A percentile compares a stretch with the other conserved stretches of the same genome.
phyloP scores from a whole-genome alignment of 1,284 basidiomycete species.

The Puccinia horiana region DNA sequence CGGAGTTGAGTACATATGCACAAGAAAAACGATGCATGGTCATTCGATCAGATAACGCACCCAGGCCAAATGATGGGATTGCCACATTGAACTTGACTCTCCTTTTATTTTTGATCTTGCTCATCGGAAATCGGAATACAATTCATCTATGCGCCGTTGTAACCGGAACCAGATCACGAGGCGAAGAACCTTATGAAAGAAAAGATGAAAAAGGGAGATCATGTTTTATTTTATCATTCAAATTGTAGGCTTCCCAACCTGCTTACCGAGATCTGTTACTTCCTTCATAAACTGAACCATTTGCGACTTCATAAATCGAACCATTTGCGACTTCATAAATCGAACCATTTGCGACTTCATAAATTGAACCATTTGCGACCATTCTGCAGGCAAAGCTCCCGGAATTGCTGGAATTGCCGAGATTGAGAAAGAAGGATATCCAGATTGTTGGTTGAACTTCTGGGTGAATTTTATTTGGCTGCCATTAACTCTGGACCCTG shows the following conservation, averaged over 20 bases:
- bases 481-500: constrained; percentile 51
- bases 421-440: constrained; percentile 72
- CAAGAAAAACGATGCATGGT: background rate
- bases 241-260: constrained; percentile 66
- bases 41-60: background rate
- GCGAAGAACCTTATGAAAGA: constrained; percentile 88
- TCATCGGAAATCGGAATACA: background rate
- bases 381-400: constrained; percentile 64
- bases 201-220: constrained; percentile 77
- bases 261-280: background rate
- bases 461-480: constrained; percentile 28
- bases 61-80: background rate
- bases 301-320: background rate
- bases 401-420: constrained; percentile 33
- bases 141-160: background rate
- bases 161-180: constrained; percentile 66
- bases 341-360: background rate
- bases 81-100: background rate
- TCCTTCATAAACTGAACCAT: background rate
- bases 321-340: constrained; percentile 1
- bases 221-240: constrained; percentile 76
- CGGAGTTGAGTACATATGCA: constrained; percentile 17
- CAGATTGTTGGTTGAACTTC: constrained; percentile 69
- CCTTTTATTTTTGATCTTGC: background rate
- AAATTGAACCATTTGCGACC: constrained; percentile 9